Percentiles rank a stretch among this genome's conserved stretches.
Conservation (phyloP, 2,329 filamentous ascomycete genomes). For the Penicillium brevicompactum region DNA sequence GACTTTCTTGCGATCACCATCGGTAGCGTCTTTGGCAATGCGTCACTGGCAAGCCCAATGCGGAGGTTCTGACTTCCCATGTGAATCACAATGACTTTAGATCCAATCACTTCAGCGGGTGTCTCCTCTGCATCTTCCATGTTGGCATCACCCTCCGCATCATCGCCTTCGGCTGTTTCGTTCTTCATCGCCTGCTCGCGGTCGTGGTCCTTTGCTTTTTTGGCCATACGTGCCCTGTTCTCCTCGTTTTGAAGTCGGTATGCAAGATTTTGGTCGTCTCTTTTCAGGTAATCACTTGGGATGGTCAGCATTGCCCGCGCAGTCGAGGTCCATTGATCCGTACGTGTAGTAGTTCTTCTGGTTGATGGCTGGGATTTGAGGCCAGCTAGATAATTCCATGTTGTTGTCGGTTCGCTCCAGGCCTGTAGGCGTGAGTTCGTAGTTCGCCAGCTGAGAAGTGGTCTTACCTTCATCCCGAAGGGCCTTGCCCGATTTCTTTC, state of each 20-base stretch:
- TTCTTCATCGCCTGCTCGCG: slow-evolving; percentile 77
- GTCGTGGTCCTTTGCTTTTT: slow-evolving; percentile 84
- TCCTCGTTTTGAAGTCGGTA: slow-evolving; percentile 87
- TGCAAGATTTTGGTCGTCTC: slow-evolving; percentile 93
- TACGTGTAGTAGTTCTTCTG: slow-evolving; percentile 99
- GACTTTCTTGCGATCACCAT: slow-evolving; percentile 87
- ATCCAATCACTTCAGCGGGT: slow-evolving; percentile 68
- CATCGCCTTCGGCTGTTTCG: slow-evolving; percentile 58
- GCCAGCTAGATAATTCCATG: slow-evolving; percentile 94
- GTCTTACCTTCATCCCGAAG: slow-evolving; percentile 59
- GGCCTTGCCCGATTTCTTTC: slow-evolving; percentile 66
- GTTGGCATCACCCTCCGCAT: slow-evolving; percentile 55
- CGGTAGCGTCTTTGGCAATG: slow-evolving; percentile 87
- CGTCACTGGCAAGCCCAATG: slow-evolving; percentile 94
- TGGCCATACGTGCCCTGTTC: slow-evolving; percentile 77
- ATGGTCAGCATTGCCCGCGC: background rate
- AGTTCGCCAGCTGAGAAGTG: background rate
- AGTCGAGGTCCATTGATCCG: slow-evolving; percentile 33
- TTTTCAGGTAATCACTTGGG: slow-evolving; percentile 89
- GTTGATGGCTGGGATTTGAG: slow-evolving; percentile 89
- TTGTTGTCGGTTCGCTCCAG: slow-evolving; percentile 97
- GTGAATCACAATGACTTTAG: slow-evolving; percentile 93
- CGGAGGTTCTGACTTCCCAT: slow-evolving; percentile 93
- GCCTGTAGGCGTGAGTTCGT: slow-evolving; percentile 48
- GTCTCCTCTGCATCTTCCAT: slow-evolving; percentile 59